Percentiles rank a stretch among this genome's conserved stretches.
These are phyloP conservation scores for Aspergillus indologenus DNA, from an alignment of 495 filamentous ascomycete genomes.

Conservation along the genomic window DNA sequence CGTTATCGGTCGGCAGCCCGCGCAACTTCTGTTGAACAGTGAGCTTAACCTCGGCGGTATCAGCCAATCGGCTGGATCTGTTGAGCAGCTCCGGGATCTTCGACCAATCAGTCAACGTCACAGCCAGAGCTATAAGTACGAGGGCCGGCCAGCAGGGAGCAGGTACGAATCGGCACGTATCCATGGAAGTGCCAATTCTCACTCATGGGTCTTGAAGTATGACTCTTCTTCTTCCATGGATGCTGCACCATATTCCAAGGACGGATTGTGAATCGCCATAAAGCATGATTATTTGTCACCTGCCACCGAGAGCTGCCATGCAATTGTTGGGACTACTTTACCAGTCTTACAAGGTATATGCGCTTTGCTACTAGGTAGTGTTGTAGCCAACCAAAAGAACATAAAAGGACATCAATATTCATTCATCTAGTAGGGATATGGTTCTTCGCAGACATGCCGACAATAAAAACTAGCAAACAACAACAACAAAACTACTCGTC, in stretches of 20 bases:
- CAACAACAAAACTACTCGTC: slow-evolving; percentile 29
- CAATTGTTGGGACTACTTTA: too few species aligned
- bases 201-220: too few species aligned
- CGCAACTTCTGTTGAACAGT: not conserved
- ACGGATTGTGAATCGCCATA: too few species aligned
- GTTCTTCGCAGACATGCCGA: not conserved
- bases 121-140: not conserved
- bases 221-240: too few species aligned
- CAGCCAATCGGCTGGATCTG: not conserved
- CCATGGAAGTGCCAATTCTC: not conserved
- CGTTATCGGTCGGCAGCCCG: not conserved
- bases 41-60: not conserved
- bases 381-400: too few species aligned
- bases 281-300: too few species aligned
- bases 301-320: too few species aligned
- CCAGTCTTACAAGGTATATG: too few species aligned
- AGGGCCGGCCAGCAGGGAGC: too few species aligned
- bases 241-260: too few species aligned
- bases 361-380: too few species aligned
- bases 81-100: not conserved
- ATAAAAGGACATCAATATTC: not conserved
- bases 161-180: too few species aligned
- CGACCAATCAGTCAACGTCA: not conserved
- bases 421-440: not conserved
- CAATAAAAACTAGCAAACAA: not conserved